Evolutionary conservation across 208 protist species (phyloP).

Genomic region (Angomonas ambiguus): DNA sequence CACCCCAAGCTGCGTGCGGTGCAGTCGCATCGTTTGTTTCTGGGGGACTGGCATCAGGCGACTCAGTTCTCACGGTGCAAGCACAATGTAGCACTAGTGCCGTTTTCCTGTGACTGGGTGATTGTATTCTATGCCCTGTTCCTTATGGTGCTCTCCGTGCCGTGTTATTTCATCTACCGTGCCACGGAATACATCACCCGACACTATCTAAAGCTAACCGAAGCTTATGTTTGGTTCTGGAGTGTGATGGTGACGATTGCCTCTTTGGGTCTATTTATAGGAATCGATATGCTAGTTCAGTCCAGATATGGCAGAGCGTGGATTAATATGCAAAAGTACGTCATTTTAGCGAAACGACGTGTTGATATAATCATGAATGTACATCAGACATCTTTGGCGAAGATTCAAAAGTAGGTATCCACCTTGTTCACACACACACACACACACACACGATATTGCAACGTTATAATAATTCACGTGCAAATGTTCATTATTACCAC

Average conservation of each 20-base stretch:
- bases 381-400: conserved; percentile 44
- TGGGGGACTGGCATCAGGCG: conserved; percentile 77
- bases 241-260: conserved; percentile 49
- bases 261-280: conserved; percentile 30
- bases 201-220: conserved; percentile 14
- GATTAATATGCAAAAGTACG: conserved; percentile 80
- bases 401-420: conserved; percentile 13
- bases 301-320: conserved; percentile 42
- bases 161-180: conserved; percentile 45
- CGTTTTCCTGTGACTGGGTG: conserved; percentile 73
- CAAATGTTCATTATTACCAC: too few species aligned
- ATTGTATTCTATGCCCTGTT: conserved; percentile 62
- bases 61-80: conserved; percentile 85
- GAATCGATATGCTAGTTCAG: conserved; percentile 38
- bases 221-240: conserved; percentile 69
- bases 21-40: conserved; percentile 64
- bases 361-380: conserved; percentile 57
- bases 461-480: too few species aligned
- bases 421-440: not conserved
- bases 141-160: conserved; percentile 46
- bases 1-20: conserved; percentile 78
- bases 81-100: conserved; percentile 83
- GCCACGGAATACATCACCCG: conserved; percentile 24
- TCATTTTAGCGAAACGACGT: conserved; percentile 68
- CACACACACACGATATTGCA: too few species aligned